A percentile compares a stretch with the other conserved stretches of the same genome.
Conservation (phyloP, 257 asterid genomes). For the Verbascum thapsus region DNA sequence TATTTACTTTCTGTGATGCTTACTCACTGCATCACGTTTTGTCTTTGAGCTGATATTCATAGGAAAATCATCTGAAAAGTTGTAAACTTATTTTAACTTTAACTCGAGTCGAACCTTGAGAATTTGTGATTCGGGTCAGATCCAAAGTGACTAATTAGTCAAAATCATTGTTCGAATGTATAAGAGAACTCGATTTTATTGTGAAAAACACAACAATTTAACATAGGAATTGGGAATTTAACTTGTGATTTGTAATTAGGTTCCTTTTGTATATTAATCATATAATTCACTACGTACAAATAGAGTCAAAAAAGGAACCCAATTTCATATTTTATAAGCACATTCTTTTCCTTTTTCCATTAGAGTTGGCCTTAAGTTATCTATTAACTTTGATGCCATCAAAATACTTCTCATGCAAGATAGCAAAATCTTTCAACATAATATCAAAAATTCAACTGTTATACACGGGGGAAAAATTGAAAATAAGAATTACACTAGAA, state of each 20-base stretch:
- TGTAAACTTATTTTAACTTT: too few relatives aligned
- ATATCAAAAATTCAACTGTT: neutral
- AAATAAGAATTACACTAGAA: neutral
- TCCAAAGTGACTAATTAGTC: too few relatives aligned
- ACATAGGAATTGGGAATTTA: too few relatives aligned
- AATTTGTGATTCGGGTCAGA: too few relatives aligned
- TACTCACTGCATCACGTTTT: slow-evolving; percentile 31
- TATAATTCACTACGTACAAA: too few relatives aligned
- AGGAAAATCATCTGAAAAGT: neutral
- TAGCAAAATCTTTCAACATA: neutral
- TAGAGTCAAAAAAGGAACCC: neutral
- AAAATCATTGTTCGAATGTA: too few relatives aligned
- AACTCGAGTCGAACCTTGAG: too few relatives aligned
- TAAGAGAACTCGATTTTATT: too few relatives aligned
- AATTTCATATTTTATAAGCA: neutral
- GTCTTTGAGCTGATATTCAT: slow-evolving; percentile 25
- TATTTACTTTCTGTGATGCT: slow-evolving; percentile 31
- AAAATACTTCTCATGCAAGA: slow-evolving; percentile 11
- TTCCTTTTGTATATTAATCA: too few relatives aligned
- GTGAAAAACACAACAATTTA: too few relatives aligned
- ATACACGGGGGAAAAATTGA: neutral
- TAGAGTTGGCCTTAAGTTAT: neutral
- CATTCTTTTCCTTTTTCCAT: neutral
- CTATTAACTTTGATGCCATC: neutral
- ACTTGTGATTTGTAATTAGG: too few relatives aligned